These are phyloP conservation scores for Carallia brachiata DNA, from an alignment of 345 rosid species.

Conservation along the genomic window DNA sequence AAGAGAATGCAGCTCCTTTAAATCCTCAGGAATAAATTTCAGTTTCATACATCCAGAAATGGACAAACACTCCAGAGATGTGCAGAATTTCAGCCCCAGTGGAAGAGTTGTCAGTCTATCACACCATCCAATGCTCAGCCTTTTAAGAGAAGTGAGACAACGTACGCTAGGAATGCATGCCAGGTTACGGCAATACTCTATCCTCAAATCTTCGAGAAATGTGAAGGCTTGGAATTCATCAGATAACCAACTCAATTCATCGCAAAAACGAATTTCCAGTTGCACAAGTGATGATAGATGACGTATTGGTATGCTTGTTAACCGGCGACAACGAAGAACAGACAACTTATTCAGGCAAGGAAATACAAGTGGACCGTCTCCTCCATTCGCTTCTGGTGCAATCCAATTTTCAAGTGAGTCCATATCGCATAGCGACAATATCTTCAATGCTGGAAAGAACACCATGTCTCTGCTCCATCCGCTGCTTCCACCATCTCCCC, in stretches of 20 bases:
- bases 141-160: too few species aligned
- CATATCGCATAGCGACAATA: neutral
- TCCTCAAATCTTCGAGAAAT: neutral
- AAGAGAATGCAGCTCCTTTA: constrained; percentile 5
- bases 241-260: neutral
- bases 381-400: neutral
- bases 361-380: neutral
- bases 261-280: neutral
- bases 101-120: constrained; percentile 8
- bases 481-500: neutral
- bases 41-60: neutral
- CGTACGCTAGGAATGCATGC: too few species aligned
- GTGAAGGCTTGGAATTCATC: constrained; percentile 1
- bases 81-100: neutral
- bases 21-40: neutral
- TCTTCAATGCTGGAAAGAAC: constrained; percentile 12
- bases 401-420: constrained; percentile 5
- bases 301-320: constrained; percentile 3
- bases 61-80: neutral
- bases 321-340: neutral
- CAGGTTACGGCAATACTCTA: too few species aligned
- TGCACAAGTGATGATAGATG: neutral
- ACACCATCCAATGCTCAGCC: neutral
- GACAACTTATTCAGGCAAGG: constrained; percentile 17
- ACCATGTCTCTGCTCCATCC: constrained; percentile 2